A percentile compares a stretch with the other conserved stretches of the same genome.
These are phyloP conservation scores for Odonthalia washingtoniensis DNA, from an alignment of 31 red algal species.

Conservation along the genomic window DNA sequence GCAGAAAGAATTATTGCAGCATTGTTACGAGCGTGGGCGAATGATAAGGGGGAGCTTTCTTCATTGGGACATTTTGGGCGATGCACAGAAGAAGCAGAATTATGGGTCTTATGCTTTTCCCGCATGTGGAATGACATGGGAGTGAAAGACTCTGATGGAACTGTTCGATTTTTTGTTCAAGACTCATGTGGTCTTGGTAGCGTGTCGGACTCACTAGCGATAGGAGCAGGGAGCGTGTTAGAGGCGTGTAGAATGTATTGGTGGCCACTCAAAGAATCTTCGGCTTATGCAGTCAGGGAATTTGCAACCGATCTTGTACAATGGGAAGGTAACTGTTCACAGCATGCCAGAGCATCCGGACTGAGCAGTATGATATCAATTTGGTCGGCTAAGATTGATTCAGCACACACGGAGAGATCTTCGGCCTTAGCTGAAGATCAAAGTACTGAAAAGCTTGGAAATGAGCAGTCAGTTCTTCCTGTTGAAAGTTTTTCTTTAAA, in stretches of 20 bases:
- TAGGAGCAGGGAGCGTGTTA: constrained; percentile 66
- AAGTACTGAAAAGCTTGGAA: constrained; percentile 19
- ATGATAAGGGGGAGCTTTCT: constrained; percentile 56
- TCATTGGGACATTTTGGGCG: constrained; percentile 53
- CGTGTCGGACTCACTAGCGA: constrained; percentile 42
- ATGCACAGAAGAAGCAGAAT: constrained; percentile 41
- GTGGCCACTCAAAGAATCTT: constrained; percentile 65
- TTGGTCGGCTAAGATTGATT: constrained; percentile 70
- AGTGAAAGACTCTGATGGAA: constrained; percentile 32
- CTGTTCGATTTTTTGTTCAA: constrained; percentile 47
- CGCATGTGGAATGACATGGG: constrained; percentile 70
- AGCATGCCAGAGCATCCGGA: constrained; percentile 52
- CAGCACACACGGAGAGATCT: constrained; percentile 34
- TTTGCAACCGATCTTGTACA: constrained; percentile 64
- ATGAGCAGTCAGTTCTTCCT: constrained; percentile 43
- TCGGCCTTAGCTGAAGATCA: constrained; percentile 6
- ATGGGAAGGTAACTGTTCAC: constrained; percentile 55
- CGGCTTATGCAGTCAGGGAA: constrained; percentile 56
- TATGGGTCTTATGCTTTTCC: constrained; percentile 63
- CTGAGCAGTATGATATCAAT: constrained; percentile 62
- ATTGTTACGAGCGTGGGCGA: constrained; percentile 63
- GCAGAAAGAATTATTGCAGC: constrained; percentile 60
- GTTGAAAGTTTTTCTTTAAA: constrained; percentile 69
- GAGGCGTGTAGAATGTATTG: constrained; percentile 69
- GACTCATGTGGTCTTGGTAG: constrained; percentile 62